These are phyloP conservation scores for Metschnikowia sp. DNA, from an alignment of 805 yeast genomes.

Conservation along the genomic window DNA sequence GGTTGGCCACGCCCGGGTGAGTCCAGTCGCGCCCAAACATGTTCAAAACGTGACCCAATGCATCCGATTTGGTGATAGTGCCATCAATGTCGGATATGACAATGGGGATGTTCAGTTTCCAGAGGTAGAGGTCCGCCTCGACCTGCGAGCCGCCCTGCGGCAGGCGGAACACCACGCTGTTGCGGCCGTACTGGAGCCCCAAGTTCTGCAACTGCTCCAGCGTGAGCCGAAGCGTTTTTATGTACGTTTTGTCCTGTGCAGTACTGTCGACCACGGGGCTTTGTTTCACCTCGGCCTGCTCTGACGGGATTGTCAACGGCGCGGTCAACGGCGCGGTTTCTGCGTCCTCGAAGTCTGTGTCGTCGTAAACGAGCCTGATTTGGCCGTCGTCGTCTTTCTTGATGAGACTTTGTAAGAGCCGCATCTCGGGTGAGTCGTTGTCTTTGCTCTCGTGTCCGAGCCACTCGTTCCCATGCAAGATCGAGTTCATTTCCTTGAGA, in stretches of 20 bases:
- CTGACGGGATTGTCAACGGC: conserved; percentile 5
- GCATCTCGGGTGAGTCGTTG: conserved; percentile 21
- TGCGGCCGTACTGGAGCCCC: conserved; percentile 73
- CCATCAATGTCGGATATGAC: conserved; percentile 98
- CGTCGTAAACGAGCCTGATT: conserved; percentile 47
- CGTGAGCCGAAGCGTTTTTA: conserved; percentile 85
- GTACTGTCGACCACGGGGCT: conserved; percentile 1
- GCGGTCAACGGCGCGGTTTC: conserved; percentile 6
- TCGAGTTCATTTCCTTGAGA: conserved; percentile 59
- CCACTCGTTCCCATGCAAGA: conserved; percentile 17
- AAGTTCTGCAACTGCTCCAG: conserved; percentile 81
- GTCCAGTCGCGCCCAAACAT: conserved; percentile 98
- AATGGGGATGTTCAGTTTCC: conserved; percentile 83
- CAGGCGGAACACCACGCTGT: conserved; percentile 73
- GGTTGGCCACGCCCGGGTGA: conserved; percentile 88
- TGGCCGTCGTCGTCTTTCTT: conserved; percentile 64
- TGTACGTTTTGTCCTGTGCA: conserved; percentile 44
- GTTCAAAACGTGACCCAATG: conserved; percentile 91
- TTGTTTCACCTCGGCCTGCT: conserved; percentile 1
- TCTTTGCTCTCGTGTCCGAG: conserved; percentile 13
- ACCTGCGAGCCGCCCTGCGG: conserved; percentile 80
- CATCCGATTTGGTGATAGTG: conserved; percentile 96
- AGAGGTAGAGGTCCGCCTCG: conserved; percentile 68
- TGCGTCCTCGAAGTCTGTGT: conserved; percentile 12
- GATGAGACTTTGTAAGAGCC: conserved; percentile 36